Evolutionary conservation across 495 filamentous ascomycete species (phyloP).

Genomic region (Talaromyces stipitatus): DNA sequence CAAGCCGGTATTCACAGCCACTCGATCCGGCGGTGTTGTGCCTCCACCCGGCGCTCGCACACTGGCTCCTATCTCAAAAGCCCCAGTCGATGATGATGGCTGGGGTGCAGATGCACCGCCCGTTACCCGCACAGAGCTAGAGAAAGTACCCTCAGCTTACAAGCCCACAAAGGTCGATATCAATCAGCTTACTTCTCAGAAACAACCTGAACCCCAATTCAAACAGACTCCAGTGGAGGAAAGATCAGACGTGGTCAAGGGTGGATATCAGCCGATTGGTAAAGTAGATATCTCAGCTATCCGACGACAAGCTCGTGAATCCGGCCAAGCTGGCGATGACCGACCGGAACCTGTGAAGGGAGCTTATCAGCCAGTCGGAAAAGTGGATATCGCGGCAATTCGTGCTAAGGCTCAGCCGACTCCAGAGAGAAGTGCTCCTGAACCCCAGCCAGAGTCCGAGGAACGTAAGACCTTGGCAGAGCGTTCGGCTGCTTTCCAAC

Average conservation of each 20-base stretch:
- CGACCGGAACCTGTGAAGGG: conserved; percentile 80
- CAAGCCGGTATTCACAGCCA: conserved; percentile 86
- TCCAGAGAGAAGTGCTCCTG: conserved; percentile 32
- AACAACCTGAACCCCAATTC: conserved; percentile 52
- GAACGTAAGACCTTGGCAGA: conserved; percentile 50
- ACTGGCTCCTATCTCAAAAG: conserved; percentile 28
- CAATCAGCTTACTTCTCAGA: conserved; percentile 61
- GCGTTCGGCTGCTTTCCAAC: conserved; percentile 54
- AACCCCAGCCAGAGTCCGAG: conserved; percentile 30
- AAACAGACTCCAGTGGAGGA: conserved; percentile 27
- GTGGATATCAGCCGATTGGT: conserved; percentile 91
- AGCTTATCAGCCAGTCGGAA: conserved; percentile 85
- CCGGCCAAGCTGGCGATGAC: conserved; percentile 55
- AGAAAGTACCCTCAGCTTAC: conserved; percentile 90
- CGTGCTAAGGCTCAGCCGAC: conserved; percentile 69
- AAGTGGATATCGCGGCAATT: conserved; percentile 93
- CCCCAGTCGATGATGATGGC: conserved; percentile 64
- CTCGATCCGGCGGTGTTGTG: conserved; percentile 59
- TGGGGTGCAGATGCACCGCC: conserved; percentile 95
- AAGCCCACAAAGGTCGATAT: conserved; percentile 92
- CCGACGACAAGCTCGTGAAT: conserved; percentile 65
- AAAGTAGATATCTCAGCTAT: conserved; percentile 94
- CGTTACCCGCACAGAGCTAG: conserved; percentile 75
- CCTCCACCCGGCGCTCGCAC: conserved; percentile 51
- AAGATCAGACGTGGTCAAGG: conserved; percentile 64